Base-by-base conservation (phyloP, 2,329 filamentous ascomycete species). In the Zarea fungicola region DNA sequence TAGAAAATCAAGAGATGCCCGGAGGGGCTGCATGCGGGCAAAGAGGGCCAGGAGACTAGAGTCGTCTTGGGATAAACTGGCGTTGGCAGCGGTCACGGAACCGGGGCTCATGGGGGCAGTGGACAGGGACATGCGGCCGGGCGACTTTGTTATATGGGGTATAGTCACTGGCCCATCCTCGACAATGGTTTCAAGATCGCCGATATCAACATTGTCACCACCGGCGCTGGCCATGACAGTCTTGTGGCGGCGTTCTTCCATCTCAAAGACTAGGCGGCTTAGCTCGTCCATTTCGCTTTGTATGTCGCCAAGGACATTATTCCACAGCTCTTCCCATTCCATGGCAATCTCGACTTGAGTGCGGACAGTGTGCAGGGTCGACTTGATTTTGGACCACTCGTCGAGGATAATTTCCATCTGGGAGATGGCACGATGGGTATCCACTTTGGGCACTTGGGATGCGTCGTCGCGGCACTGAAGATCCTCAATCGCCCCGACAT, bases 321-420 rank as follows among this genome's bases (percentile, higher is more conserved):
- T 89, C 92, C 93, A 97, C 29, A 99, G 75, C 68, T 97, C 91
- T 65, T 96, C 91, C 92, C 92, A 99, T 63, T 99, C 93, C 90
- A 97, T 95, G 40, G 93, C 93, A 51, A 96, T 83, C 66, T 97
- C 93, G 16, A 99, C 92, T 62, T 97, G 92, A 41, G 80, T 80
- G 64, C 95, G 95, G 49, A 96, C 86, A 22, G 71, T 84, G 54
- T 85, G 86, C 43, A 99, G 72, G 1, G 86, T 85, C 35, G 73
- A 75, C 59, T 89, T 87, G 59, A 96, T 92, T 56, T 84, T 83
- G 37, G 82, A 77, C 93, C 93, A 99, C 60, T 91, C 88, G 29
- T 76, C 76, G 53, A 96, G 73, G 51, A 96, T 93, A 18, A 77
- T 75, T 60, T 97, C 92, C 87, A 97, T 96, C 69, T 96, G 89